Base-by-base conservation (phyloP, 257 asterid genomes). In the Coffea eugenioides region DNA sequence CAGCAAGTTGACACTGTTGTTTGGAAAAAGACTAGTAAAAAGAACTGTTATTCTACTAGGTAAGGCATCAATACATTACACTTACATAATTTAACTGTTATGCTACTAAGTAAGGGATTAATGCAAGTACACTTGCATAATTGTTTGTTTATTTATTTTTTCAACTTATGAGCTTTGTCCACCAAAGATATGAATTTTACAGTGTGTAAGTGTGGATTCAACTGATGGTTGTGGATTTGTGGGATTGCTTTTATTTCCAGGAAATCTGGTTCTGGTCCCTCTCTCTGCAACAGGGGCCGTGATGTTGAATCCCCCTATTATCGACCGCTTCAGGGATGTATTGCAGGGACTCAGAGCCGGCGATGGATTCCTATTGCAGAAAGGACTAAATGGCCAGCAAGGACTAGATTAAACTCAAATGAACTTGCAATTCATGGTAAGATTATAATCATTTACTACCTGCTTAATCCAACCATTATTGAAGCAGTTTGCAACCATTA, bases 1-100 rank as follows among this genome's bases (percentile, higher is more conserved):
- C 99, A 92, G 83, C 98, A 96, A 84, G 98, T 94, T 56, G 97
- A 94, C 82, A 94, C 98, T 71, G 97, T 90, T 81, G 94, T 96
- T 31, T 96, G 99, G 99, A 94, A 90, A 88, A 96, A 96, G 86
- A 94, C 97, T 77, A 88, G 89, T 84, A 86, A 90, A 85, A 94
- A 81, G 88, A 89, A 82, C 57, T 94, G 99, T 78, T 88, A 94
- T 80, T 84, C 94, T 65, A 78, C 86, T 66, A 92, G 99, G 99
- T 92, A 84, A 82, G 82, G 71, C 82, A 79, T 67, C 74, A 69
- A 36, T 48, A 57, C 52, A 54, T 46, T 14, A 61, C 11, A 34
- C 46, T 39, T 39, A 4, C 43, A 39, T 39, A 39, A 4, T 39
- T 39, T 39, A 39, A 39, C 43, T 39, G 43, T 39, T 39, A 39